These are phyloP conservation scores for Inonotus obliquus DNA, from an alignment of 1,284 basidiomycete genomes.

Conservation along the genomic window DNA sequence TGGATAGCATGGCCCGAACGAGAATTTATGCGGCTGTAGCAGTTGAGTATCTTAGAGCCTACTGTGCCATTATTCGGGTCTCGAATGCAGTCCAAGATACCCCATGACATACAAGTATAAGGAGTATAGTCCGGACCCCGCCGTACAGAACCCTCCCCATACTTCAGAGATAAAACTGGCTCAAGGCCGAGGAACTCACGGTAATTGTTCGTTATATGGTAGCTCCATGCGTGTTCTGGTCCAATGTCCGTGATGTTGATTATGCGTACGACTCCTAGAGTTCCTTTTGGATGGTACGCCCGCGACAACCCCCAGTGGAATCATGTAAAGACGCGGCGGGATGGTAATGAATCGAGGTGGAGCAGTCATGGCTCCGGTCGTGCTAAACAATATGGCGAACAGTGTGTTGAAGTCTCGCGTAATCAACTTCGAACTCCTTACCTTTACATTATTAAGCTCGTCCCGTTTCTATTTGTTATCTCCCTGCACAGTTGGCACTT, in stretches of 20 bases:
- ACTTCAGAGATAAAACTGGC: conserved; percentile 45
- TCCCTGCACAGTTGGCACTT: conserved; percentile 35
- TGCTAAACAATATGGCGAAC: conserved; percentile 22
- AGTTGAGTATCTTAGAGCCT: conserved; percentile 22
- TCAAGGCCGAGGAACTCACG: conserved; percentile 43
- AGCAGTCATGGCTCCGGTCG: conserved; percentile 27
- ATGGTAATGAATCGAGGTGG: conserved; percentile 38
- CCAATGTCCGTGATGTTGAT: conserved; percentile 44
- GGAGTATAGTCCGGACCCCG: conserved; percentile 33
- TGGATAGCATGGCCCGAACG: too few species aligned
- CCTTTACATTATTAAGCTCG: conserved; percentile 31
- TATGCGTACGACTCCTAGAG: conserved; percentile 35
- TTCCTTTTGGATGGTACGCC: conserved; percentile 42
- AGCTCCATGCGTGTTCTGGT: conserved; percentile 38
- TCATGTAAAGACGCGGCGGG: conserved; percentile 38
- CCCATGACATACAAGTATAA: too few species aligned
- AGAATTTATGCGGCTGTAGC: too few species aligned
- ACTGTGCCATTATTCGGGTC: conserved; percentile 25
- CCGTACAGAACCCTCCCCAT: conserved; percentile 37
- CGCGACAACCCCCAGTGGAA: conserved; percentile 40
- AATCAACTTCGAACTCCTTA: conserved; percentile 31
- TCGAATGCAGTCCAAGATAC: conserved; percentile 25
- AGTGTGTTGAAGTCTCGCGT: conserved; percentile 27
- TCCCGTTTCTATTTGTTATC: conserved; percentile 42
- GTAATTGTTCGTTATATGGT: conserved; percentile 55